Evolutionary conservation across 2,329 filamentous ascomycete genomes (phyloP).

Genomic region (Myriosclerotinia scirpicola): DNA sequence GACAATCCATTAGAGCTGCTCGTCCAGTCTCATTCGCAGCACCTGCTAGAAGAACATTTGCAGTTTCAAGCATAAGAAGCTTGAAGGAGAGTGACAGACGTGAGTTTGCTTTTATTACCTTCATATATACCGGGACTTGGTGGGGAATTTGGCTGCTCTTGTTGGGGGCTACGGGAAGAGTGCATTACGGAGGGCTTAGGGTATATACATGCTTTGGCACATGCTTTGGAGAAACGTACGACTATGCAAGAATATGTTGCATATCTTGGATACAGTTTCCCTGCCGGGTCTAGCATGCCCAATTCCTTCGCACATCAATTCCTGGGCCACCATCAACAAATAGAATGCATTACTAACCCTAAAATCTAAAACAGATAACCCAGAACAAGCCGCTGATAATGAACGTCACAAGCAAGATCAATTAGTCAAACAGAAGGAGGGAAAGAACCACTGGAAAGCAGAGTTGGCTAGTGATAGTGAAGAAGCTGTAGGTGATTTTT

Average conservation of each 20-base stretch:
- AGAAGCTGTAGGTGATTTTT: slow-evolving; percentile 58
- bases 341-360: not conserved
- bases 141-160: not conserved
- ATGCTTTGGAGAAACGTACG: not conserved
- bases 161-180: not conserved
- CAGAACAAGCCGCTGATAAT: slow-evolving; percentile 43
- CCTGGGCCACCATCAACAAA: not conserved
- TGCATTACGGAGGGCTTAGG: not conserved
- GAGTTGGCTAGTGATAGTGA: slow-evolving; percentile 78
- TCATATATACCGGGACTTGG: not conserved
- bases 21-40: slow-evolving; percentile 19
- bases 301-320: not conserved
- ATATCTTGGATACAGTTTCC: not conserved
- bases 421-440: slow-evolving; percentile 65
- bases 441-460: slow-evolving; percentile 73
- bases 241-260: not conserved
- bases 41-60: slow-evolving; percentile 28
- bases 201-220: too few species aligned
- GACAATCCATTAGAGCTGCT: slow-evolving; percentile 29
- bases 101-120: slow-evolving; percentile 29
- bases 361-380: slow-evolving; percentile 27
- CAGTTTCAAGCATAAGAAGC: slow-evolving; percentile 25
- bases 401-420: slow-evolving; percentile 62
- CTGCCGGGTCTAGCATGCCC: not conserved
- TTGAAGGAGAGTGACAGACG: slow-evolving; percentile 39